A percentile compares a stretch with the other conserved stretches of the same genome.
Conservation (phyloP, 2,329 filamentous ascomycete genomes). For the Diplocarpon rosae region DNA sequence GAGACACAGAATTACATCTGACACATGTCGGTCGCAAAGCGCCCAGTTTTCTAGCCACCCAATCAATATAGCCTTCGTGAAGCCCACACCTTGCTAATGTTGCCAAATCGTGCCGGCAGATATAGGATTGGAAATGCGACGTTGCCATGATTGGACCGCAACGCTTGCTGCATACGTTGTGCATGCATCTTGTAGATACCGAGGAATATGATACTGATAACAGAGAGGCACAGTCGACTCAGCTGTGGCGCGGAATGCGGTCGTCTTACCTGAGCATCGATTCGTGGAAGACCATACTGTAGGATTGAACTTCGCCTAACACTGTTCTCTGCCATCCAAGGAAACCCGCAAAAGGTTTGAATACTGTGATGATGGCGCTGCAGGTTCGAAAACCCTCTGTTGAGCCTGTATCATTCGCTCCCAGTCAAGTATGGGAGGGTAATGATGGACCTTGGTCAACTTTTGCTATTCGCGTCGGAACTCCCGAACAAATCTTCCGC, state of each 20-base stretch:
- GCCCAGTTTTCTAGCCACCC: neutral
- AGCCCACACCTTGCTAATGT: neutral
- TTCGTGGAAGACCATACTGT: neutral
- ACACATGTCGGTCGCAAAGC: neutral
- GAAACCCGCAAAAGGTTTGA: neutral
- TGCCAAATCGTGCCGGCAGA: too few species aligned
- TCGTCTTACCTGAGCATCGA: neutral
- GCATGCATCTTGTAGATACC: neutral
- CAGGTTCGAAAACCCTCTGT: neutral
- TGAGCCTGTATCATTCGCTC: slow-evolving; percentile 1
- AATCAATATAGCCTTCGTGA: neutral
- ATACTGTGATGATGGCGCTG: neutral
- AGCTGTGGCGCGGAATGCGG: neutral
- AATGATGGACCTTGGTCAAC: slow-evolving; percentile 32
- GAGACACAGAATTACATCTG: neutral
- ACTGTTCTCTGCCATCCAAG: neutral
- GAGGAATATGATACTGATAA: neutral
- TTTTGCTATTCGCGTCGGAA: slow-evolving; percentile 30
- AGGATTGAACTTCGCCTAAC: neutral
- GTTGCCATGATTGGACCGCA: too few species aligned
- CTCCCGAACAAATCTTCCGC: slow-evolving; percentile 29
- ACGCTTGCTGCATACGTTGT: too few species aligned
- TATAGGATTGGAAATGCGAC: too few species aligned
- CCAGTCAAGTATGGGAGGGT: slow-evolving; percentile 12
- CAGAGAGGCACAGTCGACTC: neutral